Evolutionary conservation across 495 filamentous ascomycete genomes (phyloP).

Genomic region (Venustampulla echinocandica): DNA sequence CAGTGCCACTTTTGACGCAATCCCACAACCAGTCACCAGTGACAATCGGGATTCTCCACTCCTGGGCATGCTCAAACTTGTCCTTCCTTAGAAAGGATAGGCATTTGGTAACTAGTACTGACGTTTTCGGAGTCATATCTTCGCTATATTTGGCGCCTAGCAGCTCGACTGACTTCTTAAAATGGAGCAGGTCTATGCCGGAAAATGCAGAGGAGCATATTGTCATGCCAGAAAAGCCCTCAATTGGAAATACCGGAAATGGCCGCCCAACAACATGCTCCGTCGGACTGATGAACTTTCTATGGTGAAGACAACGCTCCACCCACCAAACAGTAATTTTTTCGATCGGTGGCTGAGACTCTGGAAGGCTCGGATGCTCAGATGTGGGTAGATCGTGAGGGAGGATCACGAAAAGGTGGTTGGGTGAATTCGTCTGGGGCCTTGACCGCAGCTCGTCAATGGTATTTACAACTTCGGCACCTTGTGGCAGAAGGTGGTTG

Average conservation of each 20-base stretch:
- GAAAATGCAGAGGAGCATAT: conserved; percentile 78
- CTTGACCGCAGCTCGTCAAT: conserved; percentile 33
- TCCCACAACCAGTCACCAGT: conserved; percentile 74
- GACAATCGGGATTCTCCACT: conserved; percentile 71
- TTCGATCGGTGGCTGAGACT: conserved; percentile 6
- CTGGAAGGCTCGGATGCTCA: conserved; percentile 9
- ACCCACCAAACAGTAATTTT: conserved; percentile 88
- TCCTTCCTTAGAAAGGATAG: conserved; percentile 46
- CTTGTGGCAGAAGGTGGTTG: conserved; percentile 35
- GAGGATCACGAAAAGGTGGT: conserved; percentile 39
- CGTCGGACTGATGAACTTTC: conserved; percentile 58
- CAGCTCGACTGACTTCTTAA: conserved; percentile 63
- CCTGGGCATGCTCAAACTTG: conserved; percentile 65
- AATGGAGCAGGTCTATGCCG: conserved; percentile 76
- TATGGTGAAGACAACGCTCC: conserved; percentile 74
- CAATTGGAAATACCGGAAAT: conserved; percentile 58
- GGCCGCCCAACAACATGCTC: conserved; percentile 67
- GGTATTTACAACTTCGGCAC: conserved; percentile 34
- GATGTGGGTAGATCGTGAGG: conserved; percentile 32
- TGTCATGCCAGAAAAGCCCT: conserved; percentile 55
- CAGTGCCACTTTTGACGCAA: conserved; percentile 54
- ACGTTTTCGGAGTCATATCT: conserved; percentile 53
- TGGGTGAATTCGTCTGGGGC: conserved; percentile 20
- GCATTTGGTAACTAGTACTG: conserved; percentile 52
- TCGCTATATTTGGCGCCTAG: conserved; percentile 76